Base-by-base conservation (phyloP, 2,329 filamentous ascomycete species). In the Fusarium pseudonygamai region DNA sequence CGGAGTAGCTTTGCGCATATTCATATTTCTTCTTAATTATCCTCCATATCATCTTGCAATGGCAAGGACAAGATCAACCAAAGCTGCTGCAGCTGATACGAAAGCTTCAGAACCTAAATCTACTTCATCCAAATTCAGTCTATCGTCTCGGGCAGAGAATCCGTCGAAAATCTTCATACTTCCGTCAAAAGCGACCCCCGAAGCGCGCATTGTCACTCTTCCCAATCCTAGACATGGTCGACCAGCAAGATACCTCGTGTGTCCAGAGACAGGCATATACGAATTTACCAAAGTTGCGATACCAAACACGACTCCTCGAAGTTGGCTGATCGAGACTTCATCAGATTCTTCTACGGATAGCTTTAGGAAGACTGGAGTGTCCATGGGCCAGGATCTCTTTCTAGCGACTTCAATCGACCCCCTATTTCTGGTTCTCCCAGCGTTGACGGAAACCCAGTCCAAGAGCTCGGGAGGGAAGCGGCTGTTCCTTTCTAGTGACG, bases 331-430 rank as follows among this genome's bases (percentile, higher is more conserved):
- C 56, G 85, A 88, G 63, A 77, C 75, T 71, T 26, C 66, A 67
- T 39, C 60, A 39, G 53, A 71, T n/a, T 71, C 42, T 37, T 32
- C 46, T 26, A 22, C 36, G 49, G 61, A 73, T 58, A 40, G 70
- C 75, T 59, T 60, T 46, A 61, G 39, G 8, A 73, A 74, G 32
- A 72, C 75, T 37, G 75, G 79, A 32, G 75, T 94, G 30, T 87
- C 91, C 39, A 91, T 91, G 77, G 87, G 87, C 47, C 90, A 94
- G 39, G 91, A 95, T 67, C 84, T 98, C n/a, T 92, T 93, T 77
- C 83, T 98, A 67, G 94, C 96, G 14, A 97, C 96, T 3, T 89
- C 91, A 5, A 86, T 97, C 61, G 96, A 99, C 80, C 88, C 93
- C 10, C 79, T 98, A 7, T 98, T 98, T 83, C 85, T 98, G 57